Percentiles rank a stretch among this genome's conserved stretches.
phyloP scores from a whole-genome alignment of 1,139 yeast genomes.

The Debaryomyces psychrophilus region DNA sequence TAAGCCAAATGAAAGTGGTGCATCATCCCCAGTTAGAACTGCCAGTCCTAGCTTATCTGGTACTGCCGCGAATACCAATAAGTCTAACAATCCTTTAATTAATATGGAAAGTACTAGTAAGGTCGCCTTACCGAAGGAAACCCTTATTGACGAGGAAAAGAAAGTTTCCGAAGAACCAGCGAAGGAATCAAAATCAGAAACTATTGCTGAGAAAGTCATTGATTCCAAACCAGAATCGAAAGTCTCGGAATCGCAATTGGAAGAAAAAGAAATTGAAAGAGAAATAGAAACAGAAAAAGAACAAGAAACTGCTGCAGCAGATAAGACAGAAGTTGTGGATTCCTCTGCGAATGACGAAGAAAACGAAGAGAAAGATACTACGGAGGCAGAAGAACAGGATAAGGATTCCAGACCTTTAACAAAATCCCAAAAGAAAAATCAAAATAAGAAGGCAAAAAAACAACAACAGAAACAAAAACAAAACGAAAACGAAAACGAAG shows the following conservation, averaged over 20 bases:
- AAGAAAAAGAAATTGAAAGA: background rate
- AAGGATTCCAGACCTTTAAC: constrained; percentile 9
- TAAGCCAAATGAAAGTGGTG: constrained; percentile 17
- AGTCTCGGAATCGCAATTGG: background rate
- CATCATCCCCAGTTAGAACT: constrained; percentile 13
- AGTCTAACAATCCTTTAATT: constrained; percentile 30
- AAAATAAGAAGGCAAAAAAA: constrained; percentile 6
- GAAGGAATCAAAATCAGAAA: constrained; percentile 1
- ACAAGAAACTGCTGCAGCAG: constrained; percentile 9
- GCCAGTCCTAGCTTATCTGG: constrained; percentile 12
- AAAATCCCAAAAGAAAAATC: constrained; percentile 10
- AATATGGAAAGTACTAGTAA: constrained; percentile 35
- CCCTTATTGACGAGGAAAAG: constrained; percentile 39
- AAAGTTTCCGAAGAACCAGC: constrained; percentile 11
- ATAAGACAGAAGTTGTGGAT: background rate
- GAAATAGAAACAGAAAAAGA: constrained; percentile 8
- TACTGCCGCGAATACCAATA: constrained; percentile 17
- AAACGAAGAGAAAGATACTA: constrained; percentile 12
- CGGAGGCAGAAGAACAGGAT: constrained; percentile 12
- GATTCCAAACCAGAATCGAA: constrained; percentile 1
- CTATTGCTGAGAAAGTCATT: background rate
- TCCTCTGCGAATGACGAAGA: constrained; percentile 9
- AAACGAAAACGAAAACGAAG: constrained; percentile 4
- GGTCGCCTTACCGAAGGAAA: constrained; percentile 45
- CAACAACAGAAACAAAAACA: constrained; percentile 7